Evolutionary conservation across 139 green algal genomes (phyloP), one percentile per base, ranked within the genome.

Genomic region (Chlamydomonas eustigma): DNA sequence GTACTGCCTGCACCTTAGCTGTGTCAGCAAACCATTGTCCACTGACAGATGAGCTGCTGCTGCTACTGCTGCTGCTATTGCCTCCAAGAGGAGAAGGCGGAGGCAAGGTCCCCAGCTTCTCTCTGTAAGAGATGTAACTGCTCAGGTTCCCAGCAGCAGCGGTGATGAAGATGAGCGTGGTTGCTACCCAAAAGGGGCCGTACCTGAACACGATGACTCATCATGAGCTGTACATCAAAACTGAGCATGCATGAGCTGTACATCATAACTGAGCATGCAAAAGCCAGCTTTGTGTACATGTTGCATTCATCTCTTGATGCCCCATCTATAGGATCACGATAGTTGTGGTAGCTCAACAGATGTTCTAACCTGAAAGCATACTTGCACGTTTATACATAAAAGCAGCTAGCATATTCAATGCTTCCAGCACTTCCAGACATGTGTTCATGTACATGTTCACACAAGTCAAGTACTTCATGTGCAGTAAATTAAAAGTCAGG

Each of bases 181-280:
- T 93, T 31, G 90, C 88, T 0, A 94, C 80, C 92, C 92, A 96
- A 80, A 96, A 96, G 31, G 92, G 92, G 3, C 92, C 92, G 71
- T 96, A 96, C 51, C 87, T 93, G 83, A 28, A 18, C 44, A 58
- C 44, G 18, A 28, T 58, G 12, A 28, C 18, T 58, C 44, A 12
- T 18, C 44, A 58, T 28, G 44, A 12, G 12, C 44, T 58, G 12
- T 58, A 58, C 44, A 58, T 28, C 44, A 58, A 58, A 58, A 58
- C 44, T 18, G 44, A 58, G n/a, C n/a, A n/a, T n/a, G n/a, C n/a
- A n/a, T n/a, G n/a, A n/a, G n/a, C n/a, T n/a, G n/a, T n/a, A n/a
- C n/a, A n/a, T n/a, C n/a, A n/a, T n/a, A n/a, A n/a, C n/a, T n/a
- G n/a, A n/a, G n/a, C n/a, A n/a, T n/a, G n/a, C n/a, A n/a, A n/a